Percentiles rank a stretch among this genome's conserved stretches.
Conservation (phyloP, 148 eudicot species). For the Camellia japonica region DNA sequence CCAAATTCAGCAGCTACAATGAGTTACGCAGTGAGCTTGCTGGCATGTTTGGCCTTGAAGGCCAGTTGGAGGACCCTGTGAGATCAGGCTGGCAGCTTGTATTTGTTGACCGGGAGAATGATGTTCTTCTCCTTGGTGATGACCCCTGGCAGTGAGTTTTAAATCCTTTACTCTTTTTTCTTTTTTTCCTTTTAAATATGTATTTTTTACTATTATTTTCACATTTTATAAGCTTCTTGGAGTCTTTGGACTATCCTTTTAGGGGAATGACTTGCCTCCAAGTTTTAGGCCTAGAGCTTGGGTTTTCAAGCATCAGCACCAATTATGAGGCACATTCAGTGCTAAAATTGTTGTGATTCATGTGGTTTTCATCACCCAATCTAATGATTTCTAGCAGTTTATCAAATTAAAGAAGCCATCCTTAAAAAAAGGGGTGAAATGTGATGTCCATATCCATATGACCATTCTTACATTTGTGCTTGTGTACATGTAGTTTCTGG, state of each 20-base stretch:
- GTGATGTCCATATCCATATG: background rate
- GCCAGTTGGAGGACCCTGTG: constrained; percentile 81
- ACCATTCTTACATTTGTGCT: background rate
- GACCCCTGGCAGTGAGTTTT: constrained; percentile 88
- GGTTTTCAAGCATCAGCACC: background rate
- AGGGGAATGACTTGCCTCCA: background rate
- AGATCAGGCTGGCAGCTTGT: constrained; percentile 99
- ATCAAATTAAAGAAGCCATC: background rate
- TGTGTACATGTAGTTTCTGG: background rate
- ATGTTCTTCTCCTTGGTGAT: constrained; percentile 89
- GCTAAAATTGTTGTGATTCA: background rate
- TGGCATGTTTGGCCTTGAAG: constrained; percentile 82
- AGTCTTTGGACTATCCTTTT: background rate
- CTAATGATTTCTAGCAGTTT: background rate
- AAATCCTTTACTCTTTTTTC: background rate
- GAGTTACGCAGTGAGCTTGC: constrained; percentile 83
- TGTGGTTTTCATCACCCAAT: background rate
- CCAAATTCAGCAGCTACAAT: constrained; percentile 77
- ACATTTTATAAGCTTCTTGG: background rate
- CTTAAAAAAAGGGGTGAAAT: background rate
- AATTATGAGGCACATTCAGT: background rate
- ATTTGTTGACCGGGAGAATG: constrained; percentile 93
- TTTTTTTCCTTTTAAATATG: too few relatives aligned
- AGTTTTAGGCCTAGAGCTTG: background rate
- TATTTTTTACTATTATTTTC: background rate